Evolutionary conservation across 495 filamentous ascomycete genomes (phyloP).

Genomic region (Penicillium robsamsonii): DNA sequence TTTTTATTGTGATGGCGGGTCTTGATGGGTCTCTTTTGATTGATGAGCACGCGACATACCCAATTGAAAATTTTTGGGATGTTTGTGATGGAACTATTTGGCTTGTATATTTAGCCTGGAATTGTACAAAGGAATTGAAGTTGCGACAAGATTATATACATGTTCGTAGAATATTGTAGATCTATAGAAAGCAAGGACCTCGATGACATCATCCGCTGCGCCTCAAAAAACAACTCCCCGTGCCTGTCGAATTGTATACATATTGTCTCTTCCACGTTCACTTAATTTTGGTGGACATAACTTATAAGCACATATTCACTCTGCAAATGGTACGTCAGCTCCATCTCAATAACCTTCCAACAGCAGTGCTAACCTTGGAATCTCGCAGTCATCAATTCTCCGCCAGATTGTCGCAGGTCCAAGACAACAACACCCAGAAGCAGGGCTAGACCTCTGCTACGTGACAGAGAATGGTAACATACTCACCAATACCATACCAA

Average conservation of each 20-base stretch:
- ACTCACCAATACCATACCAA: slow-evolving; percentile 1
- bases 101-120: neutral
- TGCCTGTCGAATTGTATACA: neutral
- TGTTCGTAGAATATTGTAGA: neutral
- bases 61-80: neutral
- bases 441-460: slow-evolving; percentile 92
- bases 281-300: neutral
- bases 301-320: neutral
- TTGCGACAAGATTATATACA: neutral
- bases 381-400: slow-evolving; percentile 58
- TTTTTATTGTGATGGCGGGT: neutral
- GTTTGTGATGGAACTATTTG: neutral
- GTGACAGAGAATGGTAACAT: slow-evolving; percentile 70
- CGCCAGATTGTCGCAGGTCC: slow-evolving; percentile 79
- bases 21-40: neutral
- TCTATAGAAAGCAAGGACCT: neutral
- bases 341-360: neutral
- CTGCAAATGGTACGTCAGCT: slow-evolving; percentile 3
- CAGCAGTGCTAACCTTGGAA: slow-evolving; percentile 3
- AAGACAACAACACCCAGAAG: slow-evolving; percentile 75
- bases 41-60: neutral
- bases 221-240: neutral
- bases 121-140: slow-evolving; percentile 2
- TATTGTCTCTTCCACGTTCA: neutral
- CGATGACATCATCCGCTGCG: slow-evolving; percentile 12